Evolutionary conservation across 129 eudicot species (phyloP).

Genomic region (Pulicaria dysenterica): DNA sequence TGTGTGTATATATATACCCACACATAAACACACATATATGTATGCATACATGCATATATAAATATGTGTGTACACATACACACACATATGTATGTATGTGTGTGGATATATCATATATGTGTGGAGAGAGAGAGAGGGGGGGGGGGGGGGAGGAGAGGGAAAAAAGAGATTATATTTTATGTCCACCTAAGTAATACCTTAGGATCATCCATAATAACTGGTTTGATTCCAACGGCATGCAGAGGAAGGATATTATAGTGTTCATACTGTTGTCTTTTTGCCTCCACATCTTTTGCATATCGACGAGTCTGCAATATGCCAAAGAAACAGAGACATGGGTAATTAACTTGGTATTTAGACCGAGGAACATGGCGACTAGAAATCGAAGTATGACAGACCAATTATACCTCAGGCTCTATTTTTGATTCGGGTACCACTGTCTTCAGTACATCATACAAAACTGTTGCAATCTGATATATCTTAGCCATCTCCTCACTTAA

Average conservation of each 20-base stretch:
- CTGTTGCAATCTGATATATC: slow-evolving; percentile 90
- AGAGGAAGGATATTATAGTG: slow-evolving; percentile 85
- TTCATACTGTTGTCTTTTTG: slow-evolving; percentile 66
- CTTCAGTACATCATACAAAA: slow-evolving; percentile 81
- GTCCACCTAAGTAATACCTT: slow-evolving; percentile 47
- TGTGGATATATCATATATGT: too few relatives aligned
- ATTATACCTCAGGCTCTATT: slow-evolving; percentile 63
- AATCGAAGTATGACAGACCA: slow-evolving; percentile 8
- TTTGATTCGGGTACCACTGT: slow-evolving; percentile 77
- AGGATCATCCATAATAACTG: slow-evolving; percentile 82
- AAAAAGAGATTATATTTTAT: not conserved
- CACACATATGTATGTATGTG: too few relatives aligned
- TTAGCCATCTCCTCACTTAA: slow-evolving; percentile 97
- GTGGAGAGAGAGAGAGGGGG: too few relatives aligned
- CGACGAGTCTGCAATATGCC: slow-evolving; percentile 49
- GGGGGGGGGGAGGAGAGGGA: not conserved
- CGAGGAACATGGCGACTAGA: slow-evolving; percentile 23
- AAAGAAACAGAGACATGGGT: slow-evolving; percentile 8
- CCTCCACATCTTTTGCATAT: slow-evolving; percentile 73
- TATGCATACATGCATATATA: too few relatives aligned
- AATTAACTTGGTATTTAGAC: not conserved
- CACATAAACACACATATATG: too few relatives aligned
- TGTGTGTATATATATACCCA: too few relatives aligned
- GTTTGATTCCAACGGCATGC: slow-evolving; percentile 68
- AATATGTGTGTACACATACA: too few relatives aligned